These are phyloP conservation scores for Botrytis pseudocinerea DNA, from an alignment of 2,329 filamentous ascomycete species.

Conservation along the genomic window DNA sequence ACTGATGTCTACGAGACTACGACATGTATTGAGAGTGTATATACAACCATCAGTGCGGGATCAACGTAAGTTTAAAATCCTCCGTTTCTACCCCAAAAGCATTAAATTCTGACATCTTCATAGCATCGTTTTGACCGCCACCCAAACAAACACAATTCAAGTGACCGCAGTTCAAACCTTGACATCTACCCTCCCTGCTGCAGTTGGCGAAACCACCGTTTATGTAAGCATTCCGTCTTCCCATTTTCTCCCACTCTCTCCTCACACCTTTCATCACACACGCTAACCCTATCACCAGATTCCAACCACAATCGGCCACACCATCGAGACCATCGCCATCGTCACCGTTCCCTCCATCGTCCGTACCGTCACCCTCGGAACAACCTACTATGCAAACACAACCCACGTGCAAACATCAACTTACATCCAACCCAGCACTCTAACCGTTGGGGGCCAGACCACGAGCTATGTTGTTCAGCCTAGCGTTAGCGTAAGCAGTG, in stretches of 20 bases:
- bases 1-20: constrained; percentile 43
- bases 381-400: constrained; percentile 4
- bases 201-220: constrained; percentile 34
- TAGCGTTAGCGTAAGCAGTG: constrained; percentile 19
- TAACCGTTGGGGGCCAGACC: not conserved
- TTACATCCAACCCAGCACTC: not conserved
- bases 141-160: constrained; percentile 46
- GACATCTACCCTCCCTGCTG: constrained; percentile 33
- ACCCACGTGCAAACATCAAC: not conserved
- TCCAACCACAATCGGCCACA: constrained; percentile 29
- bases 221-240: constrained; percentile 9
- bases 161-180: constrained; percentile 42
- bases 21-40: constrained; percentile 36
- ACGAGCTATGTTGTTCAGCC: constrained; percentile 13
- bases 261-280: constrained; percentile 12
- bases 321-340: constrained; percentile 31
- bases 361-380: constrained; percentile 29
- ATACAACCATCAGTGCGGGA: constrained; percentile 40
- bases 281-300: constrained; percentile 26
- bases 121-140: constrained; percentile 44
- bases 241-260: not conserved
- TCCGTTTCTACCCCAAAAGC: not conserved
- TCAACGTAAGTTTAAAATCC: constrained; percentile 35
- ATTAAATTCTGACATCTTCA: not conserved
- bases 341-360: constrained; percentile 34